Evolutionary conservation across 2,329 filamentous ascomycete genomes (phyloP), one percentile per base, ranked within the genome.

Genomic region (Thelonectria rubi): DNA sequence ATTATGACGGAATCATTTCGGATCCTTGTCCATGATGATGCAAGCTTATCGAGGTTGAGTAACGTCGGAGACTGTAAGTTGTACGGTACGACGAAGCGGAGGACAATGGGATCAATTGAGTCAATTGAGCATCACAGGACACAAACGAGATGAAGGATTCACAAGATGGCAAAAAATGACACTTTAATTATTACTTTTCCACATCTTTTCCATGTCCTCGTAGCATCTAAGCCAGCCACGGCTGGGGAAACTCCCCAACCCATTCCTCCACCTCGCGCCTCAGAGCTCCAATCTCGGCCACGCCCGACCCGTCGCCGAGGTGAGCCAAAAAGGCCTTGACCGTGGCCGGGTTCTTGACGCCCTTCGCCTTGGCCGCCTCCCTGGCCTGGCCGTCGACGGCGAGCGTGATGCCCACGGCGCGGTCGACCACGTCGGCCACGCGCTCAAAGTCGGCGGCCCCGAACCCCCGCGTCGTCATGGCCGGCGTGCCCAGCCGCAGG

Each of bases 381-480:
- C 85, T 84, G 2, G 88, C 89, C 67, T 86, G 85, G 76, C 86
- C 90, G 77, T 93, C 89, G 32, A 95, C 80, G 61, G 88, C 84
- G 68, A 90, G 84, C 1, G 91, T 90, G 69, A 95, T 92, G 26
- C 85, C 86, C 50, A 96, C 92, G 1, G 90, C 89, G 43, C 91
- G 87, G 78, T 93, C 90, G 56, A 95, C 91, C 69, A 94, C 91
- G 71, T 92, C 89, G 14, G 91, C 92, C 14, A 95, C 91, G 9
- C 91, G 86, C 62, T 86, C 86, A 78, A 97, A 97, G 79, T 97
- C 94, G 51, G 89, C 88, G 69, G 92, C 88, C 65, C 85, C 85
- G 77, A 97, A 93, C 9, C 94, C 94, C 62, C 94, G 87, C 15
- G 92, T 97, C 18, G 94, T 97, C 94, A 98, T 98, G 67, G 94